These are phyloP conservation scores for Heritiera fomes DNA, from an alignment of 345 rosid species.

Conservation along the genomic window DNA sequence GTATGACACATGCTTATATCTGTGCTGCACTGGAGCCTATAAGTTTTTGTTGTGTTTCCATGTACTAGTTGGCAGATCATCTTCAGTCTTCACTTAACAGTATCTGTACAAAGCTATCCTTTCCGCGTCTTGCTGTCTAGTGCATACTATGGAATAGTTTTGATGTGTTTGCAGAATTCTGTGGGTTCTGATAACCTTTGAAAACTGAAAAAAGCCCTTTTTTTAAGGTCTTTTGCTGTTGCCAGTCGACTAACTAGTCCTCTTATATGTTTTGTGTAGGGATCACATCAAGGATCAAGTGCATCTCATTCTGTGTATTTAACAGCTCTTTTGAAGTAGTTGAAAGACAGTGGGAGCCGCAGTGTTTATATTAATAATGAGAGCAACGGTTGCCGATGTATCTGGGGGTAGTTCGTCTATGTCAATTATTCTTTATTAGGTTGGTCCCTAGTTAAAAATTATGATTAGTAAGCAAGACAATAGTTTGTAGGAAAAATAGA, in stretches of 20 bases:
- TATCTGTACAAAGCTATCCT: background rate
- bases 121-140: background rate
- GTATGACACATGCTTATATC: background rate
- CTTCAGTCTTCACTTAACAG: background rate
- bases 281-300: slow-evolving; percentile 11
- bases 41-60: background rate
- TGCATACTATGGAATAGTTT: background rate
- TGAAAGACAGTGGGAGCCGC: background rate
- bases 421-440: background rate
- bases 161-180: background rate
- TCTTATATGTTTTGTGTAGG: slow-evolving; percentile 20
- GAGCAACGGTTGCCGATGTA: slow-evolving; percentile 15
- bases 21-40: background rate
- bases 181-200: background rate
- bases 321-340: slow-evolving; percentile 14
- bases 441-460: background rate
- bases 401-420: slow-evolving; percentile 15
- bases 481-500: too few relatives aligned
- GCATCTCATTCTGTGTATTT: slow-evolving; percentile 21
- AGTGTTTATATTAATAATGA: slow-evolving; percentile 9
- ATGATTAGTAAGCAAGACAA: background rate
- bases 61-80: background rate
- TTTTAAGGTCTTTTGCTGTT: background rate
- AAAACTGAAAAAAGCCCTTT: background rate
- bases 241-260: background rate